Conservation (phyloP, 441 rosid species). For the Mallotus japonicus region DNA sequence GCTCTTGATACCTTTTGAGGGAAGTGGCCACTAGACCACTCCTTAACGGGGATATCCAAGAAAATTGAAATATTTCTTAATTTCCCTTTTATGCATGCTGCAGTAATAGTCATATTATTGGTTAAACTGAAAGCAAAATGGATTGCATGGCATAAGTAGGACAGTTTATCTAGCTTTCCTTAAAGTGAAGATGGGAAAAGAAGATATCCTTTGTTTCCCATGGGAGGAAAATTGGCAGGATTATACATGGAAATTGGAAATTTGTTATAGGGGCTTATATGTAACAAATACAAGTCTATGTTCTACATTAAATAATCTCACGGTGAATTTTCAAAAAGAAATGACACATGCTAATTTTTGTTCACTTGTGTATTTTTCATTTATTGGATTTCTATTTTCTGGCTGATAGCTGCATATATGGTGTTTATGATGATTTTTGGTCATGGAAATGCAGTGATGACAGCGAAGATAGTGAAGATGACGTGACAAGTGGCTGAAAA, state of each 20-base stretch:
- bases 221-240: not conserved
- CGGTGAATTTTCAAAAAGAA: not conserved
- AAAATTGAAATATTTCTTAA: too few relatives aligned
- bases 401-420: not conserved
- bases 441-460: slow-evolving; percentile 63
- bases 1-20: too few relatives aligned
- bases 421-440: slow-evolving; percentile 7
- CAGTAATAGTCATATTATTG: too few relatives aligned
- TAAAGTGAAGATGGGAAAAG: too few relatives aligned
- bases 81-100: too few relatives aligned
- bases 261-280: not conserved
- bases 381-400: not conserved
- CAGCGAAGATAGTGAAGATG: slow-evolving; percentile 79
- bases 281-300: not conserved
- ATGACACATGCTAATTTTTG: not conserved
- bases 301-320: not conserved
- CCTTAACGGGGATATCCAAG: too few relatives aligned
- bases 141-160: not conserved
- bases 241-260: not conserved
- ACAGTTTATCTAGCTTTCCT: not conserved
- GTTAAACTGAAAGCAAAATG: too few relatives aligned
- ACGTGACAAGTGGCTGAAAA: slow-evolving; percentile 48
- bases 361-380: not conserved
- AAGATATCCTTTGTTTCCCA: not conserved
- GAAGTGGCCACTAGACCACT: too few relatives aligned